A percentile compares a stretch with the other conserved stretches of the same genome.
Conservation (phyloP, 2,329 filamentous ascomycete genomes). For the Fusarium solani-melongenae region DNA sequence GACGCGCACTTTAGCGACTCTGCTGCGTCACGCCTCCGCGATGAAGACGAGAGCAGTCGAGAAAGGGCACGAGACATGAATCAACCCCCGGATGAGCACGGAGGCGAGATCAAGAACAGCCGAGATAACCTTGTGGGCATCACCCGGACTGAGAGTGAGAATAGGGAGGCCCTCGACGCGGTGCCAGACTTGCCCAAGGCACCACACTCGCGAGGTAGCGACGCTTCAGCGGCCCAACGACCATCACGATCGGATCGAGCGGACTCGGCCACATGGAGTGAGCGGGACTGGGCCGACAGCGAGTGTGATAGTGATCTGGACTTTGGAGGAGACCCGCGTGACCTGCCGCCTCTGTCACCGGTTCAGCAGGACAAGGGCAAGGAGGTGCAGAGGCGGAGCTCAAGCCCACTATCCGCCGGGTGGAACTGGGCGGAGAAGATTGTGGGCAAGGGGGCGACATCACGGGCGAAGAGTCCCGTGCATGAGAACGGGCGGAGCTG, state of each 20-base stretch:
- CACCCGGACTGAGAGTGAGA: constrained; percentile 44
- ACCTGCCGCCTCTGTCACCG: constrained; percentile 24
- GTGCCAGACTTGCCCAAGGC: constrained; percentile 57
- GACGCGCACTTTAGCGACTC: constrained; percentile 93
- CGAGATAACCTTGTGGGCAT: constrained; percentile 27
- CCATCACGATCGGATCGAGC: constrained; percentile 43
- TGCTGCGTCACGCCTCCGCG: constrained; percentile 67
- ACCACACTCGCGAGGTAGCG: constrained; percentile 37
- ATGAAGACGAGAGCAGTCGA: constrained; percentile 72
- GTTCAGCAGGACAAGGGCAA: constrained; percentile 37
- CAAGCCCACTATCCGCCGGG: constrained; percentile 41
- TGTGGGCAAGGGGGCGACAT: constrained; percentile 54
- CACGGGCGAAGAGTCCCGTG: constrained; percentile 45
- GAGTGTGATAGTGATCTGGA: constrained; percentile 45
- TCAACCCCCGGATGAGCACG: constrained; percentile 69
- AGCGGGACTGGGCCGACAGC: constrained; percentile 49
- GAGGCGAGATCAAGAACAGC: constrained; percentile 68
- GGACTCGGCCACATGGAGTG: constrained; percentile 73
- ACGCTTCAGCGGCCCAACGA: constrained; percentile 24
- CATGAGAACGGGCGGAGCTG: constrained; percentile 25
- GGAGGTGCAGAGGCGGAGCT: constrained; percentile 36
- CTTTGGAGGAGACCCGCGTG: constrained; percentile 36
- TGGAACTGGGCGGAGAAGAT: constrained; percentile 69
- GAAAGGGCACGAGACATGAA: constrained; percentile 75
- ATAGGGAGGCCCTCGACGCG: constrained; percentile 54